Base-by-base conservation (phyloP, 352 stramenopile species). In the Thraustochytrium striatum region DNA sequence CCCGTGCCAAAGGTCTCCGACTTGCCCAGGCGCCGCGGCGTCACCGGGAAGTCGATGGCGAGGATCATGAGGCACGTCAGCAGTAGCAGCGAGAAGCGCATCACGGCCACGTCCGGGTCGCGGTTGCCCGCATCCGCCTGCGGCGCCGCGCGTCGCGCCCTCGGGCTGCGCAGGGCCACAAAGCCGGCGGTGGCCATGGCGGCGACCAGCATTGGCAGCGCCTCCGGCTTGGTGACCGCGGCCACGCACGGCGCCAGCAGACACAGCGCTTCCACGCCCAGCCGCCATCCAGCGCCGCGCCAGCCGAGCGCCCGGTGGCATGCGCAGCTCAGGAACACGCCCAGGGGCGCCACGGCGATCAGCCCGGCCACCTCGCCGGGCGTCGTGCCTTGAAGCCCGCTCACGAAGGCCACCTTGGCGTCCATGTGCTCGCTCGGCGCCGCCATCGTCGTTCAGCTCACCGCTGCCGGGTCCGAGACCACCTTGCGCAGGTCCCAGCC, bases 11-110 rank as follows among this genome's bases (percentile, higher is more conserved):
- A 90, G 28, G 88, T 91, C 88, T 99, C 95, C 9, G 95, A 98
- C 73, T 89, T 89, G 21, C 90, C 91, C 68, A 97, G 96, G 7
- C 92, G 88, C 38, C 96, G 88, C 69, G 96, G 96, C 82, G 98
- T 99, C 5, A 97, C 72, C 8, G 87, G 89, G 85, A 99, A 99
- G 75, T 99, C 96, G 2, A 99, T 94, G 1, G 95, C 95, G n/a
- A 99, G 85, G 70, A 99, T 99, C 43, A 90, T 89, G 39, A 93
- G 91, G 39, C 87, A 91, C 11, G 82, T 85, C 41, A 86, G 35
- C 8, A 85, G 25, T 19, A 85, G 21, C n/a, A 82, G 59, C 13
- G 19, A 30, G 19, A 47, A 70, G 39, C 61, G n/a, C 33, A 84
- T 30, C 62, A 32, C 47, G n/a, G 52, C 57, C 36, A 79, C 41